A percentile compares a stretch with the other conserved stretches of the same genome.
Conservation (phyloP, 331 rosid genomes). For the Dryas integrifolia region DNA sequence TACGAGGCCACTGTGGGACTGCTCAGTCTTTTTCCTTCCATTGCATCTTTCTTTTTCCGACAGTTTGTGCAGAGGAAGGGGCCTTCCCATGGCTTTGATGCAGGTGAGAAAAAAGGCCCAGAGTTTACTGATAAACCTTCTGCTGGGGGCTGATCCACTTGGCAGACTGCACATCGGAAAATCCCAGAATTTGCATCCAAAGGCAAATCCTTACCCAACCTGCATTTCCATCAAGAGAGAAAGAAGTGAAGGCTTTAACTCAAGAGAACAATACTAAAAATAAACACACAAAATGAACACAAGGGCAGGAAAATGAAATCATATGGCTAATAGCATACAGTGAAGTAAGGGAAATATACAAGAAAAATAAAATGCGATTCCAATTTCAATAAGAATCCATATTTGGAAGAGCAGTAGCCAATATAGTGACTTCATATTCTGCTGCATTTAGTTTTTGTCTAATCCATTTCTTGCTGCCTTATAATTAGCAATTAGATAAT, state of each 20-base stretch:
- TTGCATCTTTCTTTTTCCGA: conserved; percentile 90
- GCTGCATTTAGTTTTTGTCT: not conserved
- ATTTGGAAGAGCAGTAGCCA: conserved; percentile 1
- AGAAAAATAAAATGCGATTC: not conserved
- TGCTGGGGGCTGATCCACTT: conserved; percentile 77
- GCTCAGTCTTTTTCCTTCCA: conserved; percentile 91
- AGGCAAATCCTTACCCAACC: conserved; percentile 91
- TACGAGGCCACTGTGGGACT: conserved; percentile 51
- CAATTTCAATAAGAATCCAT: not conserved
- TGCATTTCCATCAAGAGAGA: conserved; percentile 40
- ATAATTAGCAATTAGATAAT: not conserved
- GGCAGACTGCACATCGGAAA: conserved; percentile 94
- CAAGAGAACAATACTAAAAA: not conserved
- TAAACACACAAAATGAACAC: too few species aligned
- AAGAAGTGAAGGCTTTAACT: conserved; percentile 5
- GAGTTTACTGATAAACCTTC: conserved; percentile 75
- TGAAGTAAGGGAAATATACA: not conserved
- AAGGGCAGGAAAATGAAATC: not conserved
- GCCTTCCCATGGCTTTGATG: conserved; percentile 98
- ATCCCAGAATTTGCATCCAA: conserved; percentile 60
- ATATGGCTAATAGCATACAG: not conserved
- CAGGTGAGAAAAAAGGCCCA: conserved; percentile 72
- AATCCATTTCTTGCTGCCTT: not conserved
- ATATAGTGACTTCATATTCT: not conserved
- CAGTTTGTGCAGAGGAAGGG: conserved; percentile 87